A percentile compares a stretch with the other conserved stretches of the same genome.
Conservation (phyloP, 2,329 filamentous ascomycete species). For the Penicillium vulpinum region DNA sequence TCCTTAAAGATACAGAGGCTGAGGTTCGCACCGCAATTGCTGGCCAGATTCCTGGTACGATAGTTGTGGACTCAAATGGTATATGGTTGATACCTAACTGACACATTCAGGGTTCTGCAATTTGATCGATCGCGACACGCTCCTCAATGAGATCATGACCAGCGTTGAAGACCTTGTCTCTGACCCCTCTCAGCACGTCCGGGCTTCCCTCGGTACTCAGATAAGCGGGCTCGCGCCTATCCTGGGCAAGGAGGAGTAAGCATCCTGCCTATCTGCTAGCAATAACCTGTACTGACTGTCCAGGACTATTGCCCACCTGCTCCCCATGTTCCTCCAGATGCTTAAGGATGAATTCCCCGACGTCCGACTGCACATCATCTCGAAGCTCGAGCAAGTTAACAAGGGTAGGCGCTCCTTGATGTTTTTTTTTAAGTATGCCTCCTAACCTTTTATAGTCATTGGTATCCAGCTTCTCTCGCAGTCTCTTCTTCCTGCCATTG, state of each 20-base stretch:
- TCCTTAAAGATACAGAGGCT: slow-evolving; percentile 95
- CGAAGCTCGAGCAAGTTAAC: slow-evolving; percentile 98
- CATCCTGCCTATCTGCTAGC: slow-evolving; percentile 14
- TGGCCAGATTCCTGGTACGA: slow-evolving; percentile 82
- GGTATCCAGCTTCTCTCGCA: slow-evolving; percentile 96
- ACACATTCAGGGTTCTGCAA: slow-evolving; percentile 73
- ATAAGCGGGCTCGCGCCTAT: slow-evolving; percentile 97
- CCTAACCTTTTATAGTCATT: slow-evolving; percentile 64
- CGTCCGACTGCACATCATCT: slow-evolving; percentile 97
- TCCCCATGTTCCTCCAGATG: slow-evolving; percentile 99
- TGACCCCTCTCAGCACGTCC: slow-evolving; percentile 94
- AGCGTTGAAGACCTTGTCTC: slow-evolving; percentile 95
- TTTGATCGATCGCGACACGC: slow-evolving; percentile 79
- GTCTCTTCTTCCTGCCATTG: slow-evolving; percentile 93
- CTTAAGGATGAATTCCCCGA: slow-evolving; percentile 99
- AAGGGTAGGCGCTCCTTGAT: slow-evolving; percentile 60
- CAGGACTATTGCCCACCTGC: slow-evolving; percentile 90
- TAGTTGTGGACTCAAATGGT: neutral
- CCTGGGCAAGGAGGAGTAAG: slow-evolving; percentile 94
- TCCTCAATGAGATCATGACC: slow-evolving; percentile 95
- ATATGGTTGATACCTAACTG: slow-evolving; percentile 21
- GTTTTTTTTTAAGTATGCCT: neutral
- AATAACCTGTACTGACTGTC: slow-evolving; percentile 20
- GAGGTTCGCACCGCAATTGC: slow-evolving; percentile 96
- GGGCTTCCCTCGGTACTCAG: slow-evolving; percentile 90